A percentile compares a stretch with the other conserved stretches of the same genome.
These are phyloP conservation scores for Cystobasidium sp. DNA, from an alignment of 1,284 basidiomycete species.

Conservation along the genomic window DNA sequence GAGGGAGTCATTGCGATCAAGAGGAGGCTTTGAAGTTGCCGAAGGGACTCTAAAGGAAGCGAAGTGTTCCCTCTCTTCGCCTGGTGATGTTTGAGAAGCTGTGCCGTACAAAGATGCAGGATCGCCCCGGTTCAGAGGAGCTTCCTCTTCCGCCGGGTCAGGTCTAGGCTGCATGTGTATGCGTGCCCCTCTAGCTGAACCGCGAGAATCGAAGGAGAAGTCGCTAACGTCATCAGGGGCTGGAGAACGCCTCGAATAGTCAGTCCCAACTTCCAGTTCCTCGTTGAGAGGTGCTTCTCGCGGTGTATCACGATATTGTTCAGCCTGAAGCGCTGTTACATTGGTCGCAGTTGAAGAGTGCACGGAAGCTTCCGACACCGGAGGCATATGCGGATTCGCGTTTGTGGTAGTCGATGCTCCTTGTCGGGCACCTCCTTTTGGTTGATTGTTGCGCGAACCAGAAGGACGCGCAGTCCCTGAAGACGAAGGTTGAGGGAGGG, in stretches of 20 bases:
- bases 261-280: conserved; percentile 20
- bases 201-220: conserved; percentile 17
- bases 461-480: background rate
- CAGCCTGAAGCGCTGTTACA: background rate
- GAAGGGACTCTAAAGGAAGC: background rate
- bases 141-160: background rate
- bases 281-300: background rate
- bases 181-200: background rate
- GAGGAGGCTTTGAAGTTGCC: conserved; percentile 9
- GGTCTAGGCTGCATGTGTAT: conserved; percentile 4
- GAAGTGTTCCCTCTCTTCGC: conserved; percentile 4
- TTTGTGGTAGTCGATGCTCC: background rate
- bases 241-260: conserved; percentile 37
- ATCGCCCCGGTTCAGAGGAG: conserved; percentile 11
- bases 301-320: background rate
- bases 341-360: conserved; percentile 13
- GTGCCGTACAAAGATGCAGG: conserved; percentile 25
- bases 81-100: background rate
- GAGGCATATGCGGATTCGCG: background rate
- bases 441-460: background rate
- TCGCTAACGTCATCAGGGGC: conserved; percentile 31
- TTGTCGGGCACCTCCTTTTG: background rate
- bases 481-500: conserved; percentile 20
- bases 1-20: conserved; percentile 24
- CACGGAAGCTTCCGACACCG: conserved; percentile 1